Percentiles rank a stretch among this genome's conserved stretches.
These are phyloP conservation scores for Russula abietina DNA, from an alignment of 768 basidiomycete genomes.

Conservation along the genomic window DNA sequence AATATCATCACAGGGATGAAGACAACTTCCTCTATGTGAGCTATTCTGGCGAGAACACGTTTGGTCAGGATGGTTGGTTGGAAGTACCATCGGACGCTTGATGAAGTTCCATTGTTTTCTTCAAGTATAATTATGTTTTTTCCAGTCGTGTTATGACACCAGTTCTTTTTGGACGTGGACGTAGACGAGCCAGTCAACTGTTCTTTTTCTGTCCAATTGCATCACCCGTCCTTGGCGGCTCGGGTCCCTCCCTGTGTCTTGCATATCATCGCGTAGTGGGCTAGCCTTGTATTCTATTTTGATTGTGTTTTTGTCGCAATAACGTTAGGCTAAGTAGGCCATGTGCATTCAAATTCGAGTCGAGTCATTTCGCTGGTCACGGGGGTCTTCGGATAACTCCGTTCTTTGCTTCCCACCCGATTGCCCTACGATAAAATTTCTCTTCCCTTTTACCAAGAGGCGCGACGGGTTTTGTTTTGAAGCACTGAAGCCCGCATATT, in stretches of 20 bases:
- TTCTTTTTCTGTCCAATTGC: conserved; percentile 1
- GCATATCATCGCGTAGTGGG: conserved; percentile 22
- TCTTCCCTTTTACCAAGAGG: too few relatives aligned
- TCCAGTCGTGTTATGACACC: conserved; percentile 15
- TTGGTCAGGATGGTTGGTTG: conserved; percentile 42
- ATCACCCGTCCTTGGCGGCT: conserved; percentile 4
- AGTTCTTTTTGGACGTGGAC: neutral
- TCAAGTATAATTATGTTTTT: conserved; percentile 20
- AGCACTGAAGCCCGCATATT: too few relatives aligned
- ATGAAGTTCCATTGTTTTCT: conserved; percentile 5
- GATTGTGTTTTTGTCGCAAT: conserved; percentile 15
- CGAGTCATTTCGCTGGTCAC: too few relatives aligned
- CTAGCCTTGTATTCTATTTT: conserved; percentile 22
- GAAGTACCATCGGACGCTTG: conserved; percentile 24
- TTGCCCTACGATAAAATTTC: too few relatives aligned
- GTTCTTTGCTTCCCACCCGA: too few relatives aligned
- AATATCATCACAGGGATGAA: conserved; percentile 71
- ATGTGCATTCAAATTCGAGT: too few relatives aligned
- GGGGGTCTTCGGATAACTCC: neutral
- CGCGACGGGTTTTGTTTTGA: too few relatives aligned
- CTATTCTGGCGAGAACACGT: conserved; percentile 98
- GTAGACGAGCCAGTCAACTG: conserved; percentile 14
- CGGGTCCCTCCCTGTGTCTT: conserved; percentile 13
- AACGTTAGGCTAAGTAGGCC: neutral
- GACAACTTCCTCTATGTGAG: conserved; percentile 98